Base-by-base conservation (phyloP, 2,329 filamentous ascomycete genomes). In the Trichoderma citrinoviride region DNA sequence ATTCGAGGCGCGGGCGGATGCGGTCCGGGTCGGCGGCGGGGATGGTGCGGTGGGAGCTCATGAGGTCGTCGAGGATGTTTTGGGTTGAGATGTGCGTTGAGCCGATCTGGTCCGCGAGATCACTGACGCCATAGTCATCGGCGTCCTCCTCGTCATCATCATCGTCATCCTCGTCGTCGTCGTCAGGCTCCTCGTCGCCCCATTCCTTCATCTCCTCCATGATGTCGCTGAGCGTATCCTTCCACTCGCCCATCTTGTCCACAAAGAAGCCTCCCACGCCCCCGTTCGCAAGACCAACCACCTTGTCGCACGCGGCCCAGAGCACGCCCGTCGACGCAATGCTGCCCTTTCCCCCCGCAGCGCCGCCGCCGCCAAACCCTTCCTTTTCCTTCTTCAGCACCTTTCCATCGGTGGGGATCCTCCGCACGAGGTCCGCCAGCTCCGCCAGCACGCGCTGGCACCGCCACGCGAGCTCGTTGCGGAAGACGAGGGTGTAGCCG, bases 201-300 rank as follows among this genome's bases (percentile, higher is more conserved):
- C 93, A 97, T 70, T 94, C 92, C 74, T 92, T 91, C 68, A 97
- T 76, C 78, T 97, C 94, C 67, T 91, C 86, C 70, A 96, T 85
- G 0, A 92, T 90, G 78, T 97, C 94, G 70, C 91, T 86, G 25
- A 97, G 79, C 2, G 90, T 85, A 64, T 91, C 91, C 46, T 87
- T 81, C 77, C 89, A 91, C 74, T 93, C 83, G 70, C 91, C 86
- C 1, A 89, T 89, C 73, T 90, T 93, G 69, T 84, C 81, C 0
- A 90, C 82, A 53, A 94, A 83, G 65, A 93, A 80, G 0, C 89
- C 91, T 0, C 84, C 85, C 5, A 96, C 83, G 0, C 92, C 93
- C 25, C 87, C 78, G 6, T 81, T 82, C 55, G 87, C 85, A 44
- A 96, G 77, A 8, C 81, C 81, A 3, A 87, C 78, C 17, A 96